Evolutionary conservation across 257 asterid species (phyloP), one percentile per base, ranked within the genome.

Genomic region (Striga asiatica): DNA sequence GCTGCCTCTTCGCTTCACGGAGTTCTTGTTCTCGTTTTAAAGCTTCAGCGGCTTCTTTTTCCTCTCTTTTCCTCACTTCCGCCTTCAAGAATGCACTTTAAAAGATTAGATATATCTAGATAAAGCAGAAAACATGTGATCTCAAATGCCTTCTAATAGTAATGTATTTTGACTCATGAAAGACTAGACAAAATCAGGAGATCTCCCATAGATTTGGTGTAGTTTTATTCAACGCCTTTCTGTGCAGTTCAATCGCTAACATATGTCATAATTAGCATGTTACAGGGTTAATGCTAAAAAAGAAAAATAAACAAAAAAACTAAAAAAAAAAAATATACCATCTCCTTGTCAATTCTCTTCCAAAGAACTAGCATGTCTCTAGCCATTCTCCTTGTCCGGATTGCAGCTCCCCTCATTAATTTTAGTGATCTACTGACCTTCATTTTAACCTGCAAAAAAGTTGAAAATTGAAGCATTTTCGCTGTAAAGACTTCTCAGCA

Each of bases 321-420:
- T 50, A 32, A 58, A 46, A 11, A 35, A 17, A 61, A 25, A 56
- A 69, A 51, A 61, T 28, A 20, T 84, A 92, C 97, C 99, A 88
- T 92, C 94, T 92, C 97, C 73, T 88, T 88, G 71, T 92, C 99
- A 41, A 88, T 95, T 84, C 94, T 88, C 81, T 92, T 92, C 99
- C 99, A 92, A 66, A 79, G 79, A 20, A 84, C 89, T 27, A 92
- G 73, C 99, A 92, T 88, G 71, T 88, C 97, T 56, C 93, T 82
- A 5, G 97, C 89, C 78, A 92, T 67, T 78, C 76, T 88, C 78
- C 97, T 78, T 37, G 99, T 84, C 66, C 97, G 82, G 19, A 84
- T 54, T 27, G 83, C 82, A 63, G 97, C 94, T 70, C 93, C 84
- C 75, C 78, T 81, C 95, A 88, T 88, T 77, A 84, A 60, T 65